Evolutionary conservation across 495 filamentous ascomycete genomes (phyloP), one percentile per base, ranked within the genome.

Genomic region (Lepidopterella palustris): DNA sequence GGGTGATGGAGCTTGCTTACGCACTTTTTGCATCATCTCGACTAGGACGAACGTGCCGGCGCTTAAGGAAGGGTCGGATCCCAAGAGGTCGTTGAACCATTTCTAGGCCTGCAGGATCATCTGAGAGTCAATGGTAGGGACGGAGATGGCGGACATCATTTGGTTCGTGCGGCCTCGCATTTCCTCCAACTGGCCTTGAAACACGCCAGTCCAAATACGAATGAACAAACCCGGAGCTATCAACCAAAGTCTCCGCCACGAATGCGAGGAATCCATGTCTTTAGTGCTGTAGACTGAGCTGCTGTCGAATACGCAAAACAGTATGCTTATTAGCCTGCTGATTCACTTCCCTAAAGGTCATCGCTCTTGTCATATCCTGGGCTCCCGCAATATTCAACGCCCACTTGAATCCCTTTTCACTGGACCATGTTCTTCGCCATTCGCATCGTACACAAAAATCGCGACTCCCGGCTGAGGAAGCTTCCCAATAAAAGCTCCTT

Each of bases 11-110:
- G n/a, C n/a, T n/a, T n/a, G n/a, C n/a, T n/a, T n/a, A 25, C 20
- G 15, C 25, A 68, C 68, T 47, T 55, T 59, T 28, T 70, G 68
- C 68, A 70, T 70, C 26, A 68, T 51, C 52, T 72, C 70, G 21
- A 72, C 53, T 20, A 70, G 25, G 15, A 70, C 68, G n/a, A 61
- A 60, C 0, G 66, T 65, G 1, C 68, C 68, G 10, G 29, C 59
- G 20, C 53, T 61, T 28, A 69, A 45, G 13, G 47, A 54, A 4
- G 55, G 59, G 42, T 64, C 49, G 15, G 24, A 10, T 8, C 53
- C 35, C 24, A 70, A 45, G 24, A 50, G 45, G 1, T 70, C 61
- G 31, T 67, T 58, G 45, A 55, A 70, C 70, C 70, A 72, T 35
- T 69, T 65, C 66, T 59, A 69, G 8, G 63, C 56, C 28, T 60